Evolutionary conservation across 768 basidiomycete species (phyloP), one percentile per base, ranked within the genome.

Genomic region (Hydnomerulius pinastri): DNA sequence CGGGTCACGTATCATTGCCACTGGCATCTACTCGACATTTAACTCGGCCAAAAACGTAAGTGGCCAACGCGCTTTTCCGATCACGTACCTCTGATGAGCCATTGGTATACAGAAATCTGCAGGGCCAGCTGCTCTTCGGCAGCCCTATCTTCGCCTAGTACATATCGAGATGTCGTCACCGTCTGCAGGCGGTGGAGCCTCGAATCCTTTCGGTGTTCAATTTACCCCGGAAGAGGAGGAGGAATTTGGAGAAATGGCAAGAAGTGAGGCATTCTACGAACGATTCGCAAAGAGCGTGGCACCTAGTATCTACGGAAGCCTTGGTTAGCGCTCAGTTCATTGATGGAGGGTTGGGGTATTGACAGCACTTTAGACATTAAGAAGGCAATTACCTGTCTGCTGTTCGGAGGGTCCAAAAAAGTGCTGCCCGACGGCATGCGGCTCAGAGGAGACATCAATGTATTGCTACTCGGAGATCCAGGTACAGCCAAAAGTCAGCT

Each of bases 401-500:
- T 99, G 6, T 93, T 98, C 59, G 97, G 97, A 24, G 97, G 97
- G 6, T 95, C 94, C 17, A 98, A 94, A 74, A 99, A 99, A 71
- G 77, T 97, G 43, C 72, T 99, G 5, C 97, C 97, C 7, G 97
- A 99, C 66, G 95, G 97, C 8, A 95, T 98, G 92, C 81, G 97
- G 27, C 71, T 99, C 35, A 80, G 97, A 65, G 97, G 97, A 10
- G 97, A 99, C 65, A 98, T 99, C 66, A 99, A 99, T 66, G 97
- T 99, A 17, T 73, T 99, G 9, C 71, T 98, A 23, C 81, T 99
- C 24, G 97, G 97, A 68, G 97, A 99, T 67, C 97, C 97, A 7
- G 97, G 97, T 72, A 98, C 97, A 12, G 97, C 97, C 18, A 99
- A 99, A 71, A 92, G 88, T 73, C 97, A 99, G 62, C 74, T 99